phyloP scores from a whole-genome alignment of 495 filamentous ascomycete genomes.

The Talaromyces proteolyticus region DNA sequence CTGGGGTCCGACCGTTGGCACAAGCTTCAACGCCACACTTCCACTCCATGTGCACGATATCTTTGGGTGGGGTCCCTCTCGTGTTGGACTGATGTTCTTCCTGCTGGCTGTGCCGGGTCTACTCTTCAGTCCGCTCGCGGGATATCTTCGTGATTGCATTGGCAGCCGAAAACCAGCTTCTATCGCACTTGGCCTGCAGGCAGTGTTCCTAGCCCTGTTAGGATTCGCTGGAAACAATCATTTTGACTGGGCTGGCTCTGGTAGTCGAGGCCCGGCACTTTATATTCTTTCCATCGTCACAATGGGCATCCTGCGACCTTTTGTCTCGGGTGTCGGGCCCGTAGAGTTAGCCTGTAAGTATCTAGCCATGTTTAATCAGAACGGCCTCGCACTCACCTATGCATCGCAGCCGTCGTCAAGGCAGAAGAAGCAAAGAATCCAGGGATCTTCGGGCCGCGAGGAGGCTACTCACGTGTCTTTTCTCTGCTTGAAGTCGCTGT shows the following conservation, averaged over 20 bases:
- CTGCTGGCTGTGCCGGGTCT: slow-evolving; percentile 15
- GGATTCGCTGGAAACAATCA: slow-evolving; percentile 16
- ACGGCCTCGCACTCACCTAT: not conserved
- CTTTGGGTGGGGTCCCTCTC: slow-evolving; percentile 16
- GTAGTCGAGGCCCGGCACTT: slow-evolving; percentile 6
- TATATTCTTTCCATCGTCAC: slow-evolving; percentile 8
- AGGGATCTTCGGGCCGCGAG: slow-evolving; percentile 17
- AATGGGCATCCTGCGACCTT: slow-evolving; percentile 9
- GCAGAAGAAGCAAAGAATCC: slow-evolving; percentile 12
- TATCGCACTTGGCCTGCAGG: slow-evolving; percentile 12
- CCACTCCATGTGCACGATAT: slow-evolving; percentile 18
- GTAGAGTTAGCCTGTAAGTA: slow-evolving; percentile 19
- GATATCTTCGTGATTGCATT: slow-evolving; percentile 21
- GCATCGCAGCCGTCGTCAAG: slow-evolving; percentile 14
- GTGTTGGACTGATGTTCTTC: slow-evolving; percentile 17
- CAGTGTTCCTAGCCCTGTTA: slow-evolving; percentile 14
- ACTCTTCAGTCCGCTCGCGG: slow-evolving; percentile 14
- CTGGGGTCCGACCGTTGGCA: not conserved
- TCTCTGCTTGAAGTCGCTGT: slow-evolving; percentile 22
- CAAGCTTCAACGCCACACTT: slow-evolving; percentile 25
- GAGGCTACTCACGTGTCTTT: slow-evolving; percentile 23
- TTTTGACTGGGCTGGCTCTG: slow-evolving; percentile 13
- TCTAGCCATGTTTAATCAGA: not conserved
- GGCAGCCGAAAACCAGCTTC: slow-evolving; percentile 15
- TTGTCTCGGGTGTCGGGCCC: slow-evolving; percentile 17